Percentiles rank a stretch among this genome's conserved stretches.
Conservation (phyloP, 495 filamentous ascomycete species). For the Niebla homalea region DNA sequence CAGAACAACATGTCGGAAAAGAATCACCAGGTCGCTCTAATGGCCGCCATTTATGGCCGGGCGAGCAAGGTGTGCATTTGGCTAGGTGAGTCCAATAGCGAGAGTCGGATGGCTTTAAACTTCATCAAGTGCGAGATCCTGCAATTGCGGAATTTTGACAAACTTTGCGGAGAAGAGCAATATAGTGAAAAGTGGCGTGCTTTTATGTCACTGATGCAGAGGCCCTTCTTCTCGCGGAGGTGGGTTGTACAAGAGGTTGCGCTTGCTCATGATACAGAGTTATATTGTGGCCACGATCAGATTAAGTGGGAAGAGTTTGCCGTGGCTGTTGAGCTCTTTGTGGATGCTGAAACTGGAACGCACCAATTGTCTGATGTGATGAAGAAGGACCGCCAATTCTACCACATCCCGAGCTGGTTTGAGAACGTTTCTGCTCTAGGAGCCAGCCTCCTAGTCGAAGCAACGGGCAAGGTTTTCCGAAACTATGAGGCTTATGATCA, state of each 20-base stretch:
- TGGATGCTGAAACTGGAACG: background rate
- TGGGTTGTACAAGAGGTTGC: constrained; percentile 15
- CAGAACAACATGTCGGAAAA: constrained; percentile 2
- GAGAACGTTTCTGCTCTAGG: constrained; percentile 8
- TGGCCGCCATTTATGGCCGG: constrained; percentile 16
- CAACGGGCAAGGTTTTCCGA: constrained; percentile 15
- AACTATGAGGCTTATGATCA: constrained; percentile 1
- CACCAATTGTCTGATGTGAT: constrained; percentile 4
- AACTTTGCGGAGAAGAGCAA: background rate
- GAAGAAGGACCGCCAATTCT: constrained; percentile 4
- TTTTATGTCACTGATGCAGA: constrained; percentile 1
- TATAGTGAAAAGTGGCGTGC: background rate
- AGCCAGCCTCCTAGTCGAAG: constrained; percentile 14
- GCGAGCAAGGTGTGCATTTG: constrained; percentile 19
- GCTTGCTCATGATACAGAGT: constrained; percentile 4
- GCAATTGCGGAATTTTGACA: constrained; percentile 2
- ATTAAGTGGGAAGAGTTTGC: constrained; percentile 5
- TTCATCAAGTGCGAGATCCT: constrained; percentile 5
- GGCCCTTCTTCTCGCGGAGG: constrained; percentile 7
- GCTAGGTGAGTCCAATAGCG: constrained; percentile 8
- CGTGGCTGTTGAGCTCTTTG: constrained; percentile 6
- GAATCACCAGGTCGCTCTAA: constrained; percentile 7
- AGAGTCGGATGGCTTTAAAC: background rate
- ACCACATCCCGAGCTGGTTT: constrained; percentile 8
- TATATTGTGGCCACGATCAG: constrained; percentile 1